Base-by-base conservation (phyloP, 2,329 filamentous ascomycete species). In the Celoporthe dispersa region DNA sequence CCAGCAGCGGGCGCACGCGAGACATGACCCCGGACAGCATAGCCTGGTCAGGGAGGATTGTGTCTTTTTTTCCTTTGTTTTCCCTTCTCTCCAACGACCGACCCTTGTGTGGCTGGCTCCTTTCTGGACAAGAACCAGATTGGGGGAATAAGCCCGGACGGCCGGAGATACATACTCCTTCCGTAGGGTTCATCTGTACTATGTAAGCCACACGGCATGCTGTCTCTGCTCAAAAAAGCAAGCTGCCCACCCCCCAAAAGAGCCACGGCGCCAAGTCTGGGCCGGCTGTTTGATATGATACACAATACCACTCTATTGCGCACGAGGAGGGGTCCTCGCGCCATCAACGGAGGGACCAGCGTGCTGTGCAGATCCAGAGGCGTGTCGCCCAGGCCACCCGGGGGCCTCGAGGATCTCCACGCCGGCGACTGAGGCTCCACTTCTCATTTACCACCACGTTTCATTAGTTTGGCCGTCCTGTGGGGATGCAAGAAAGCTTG, bases 361-460 rank as follows among this genome's bases (percentile, higher is more conserved):
- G 28, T 35, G 63, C 63, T 37, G 25, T 35, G 31, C 28, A 31
- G 63, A 35, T 51, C 41, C 44, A 64, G 19, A 48, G 31, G 44
- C 57, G 57, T 37, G 22, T 28, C 22, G 41, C 39, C 22, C 28
- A 22, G 25, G 44, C 7, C 41, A 22, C 19, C 19, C 37, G 7
- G 41, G 25, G 35, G 12, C 14, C 12, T 25, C 22, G 14, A 25
- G 41, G 41, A 31, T 35, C 44, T 48, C 63, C 44, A 31, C 44
- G 44, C 19, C 16, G 25, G 28, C 41, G 63, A 53, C 63, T 25
- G 31, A 53, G 8, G 63, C 41, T 37, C 63, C 63, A 53, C 41
- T 33, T 64, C 25, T 35, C 44, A 64, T 64, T 64, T 64, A 35
- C 41, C 19, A 48, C 2, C 31, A 28, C 22, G 63, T 64, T 64